Evolutionary conservation across 163 green algal genomes (phyloP), one percentile per base, ranked within the genome.

Genomic region (Scenedesmus sp.): DNA sequence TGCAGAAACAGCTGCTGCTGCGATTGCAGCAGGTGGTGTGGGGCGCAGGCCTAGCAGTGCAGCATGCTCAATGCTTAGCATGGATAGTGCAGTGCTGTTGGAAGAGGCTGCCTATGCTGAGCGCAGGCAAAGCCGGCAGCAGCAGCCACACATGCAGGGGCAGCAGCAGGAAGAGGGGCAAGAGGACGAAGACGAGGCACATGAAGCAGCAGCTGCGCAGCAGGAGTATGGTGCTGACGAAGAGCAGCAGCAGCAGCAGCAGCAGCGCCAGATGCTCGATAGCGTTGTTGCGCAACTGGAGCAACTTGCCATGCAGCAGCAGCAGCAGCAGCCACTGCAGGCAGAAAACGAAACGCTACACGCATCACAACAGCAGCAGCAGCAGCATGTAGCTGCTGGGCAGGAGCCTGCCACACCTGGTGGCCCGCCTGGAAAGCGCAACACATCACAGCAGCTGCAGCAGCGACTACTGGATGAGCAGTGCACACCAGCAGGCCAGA

Each of bases 241-340:
- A 34, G 34, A 56, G 8, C 23, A 82, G 62, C 83, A 66, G 84
- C 84, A 90, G 86, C 67, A 84, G 86, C 86, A 83, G 86, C 67
- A 84, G 81, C 81, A 87, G 82, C 18, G 55, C n/a, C 18, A 67
- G 18, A 87, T 46, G 54, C 55, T 66, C 54, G 13, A 66, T 16
- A 87, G 7, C 8, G 54, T 55, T 54, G 54, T 66, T 46, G 70
- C 70, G 4, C 70, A 79, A 79, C 70, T 55, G 18, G 18, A 90
- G 46, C 86, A 84, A 67, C 67, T 84, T 7, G 16, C 18, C 1
- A 10, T 70, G 52, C 9, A 70, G 67, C 67, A 83, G 54, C 86
- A 56, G 86, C 86, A 90, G 66, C 23, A 59, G n/a, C n/a, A 74
- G 79, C 57, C n/a, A n/a, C 23, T 20, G 13, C 26, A 59, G 18